Conservation (phyloP, 495 filamentous ascomycete species). For the Beverwykella pulmonaria region DNA sequence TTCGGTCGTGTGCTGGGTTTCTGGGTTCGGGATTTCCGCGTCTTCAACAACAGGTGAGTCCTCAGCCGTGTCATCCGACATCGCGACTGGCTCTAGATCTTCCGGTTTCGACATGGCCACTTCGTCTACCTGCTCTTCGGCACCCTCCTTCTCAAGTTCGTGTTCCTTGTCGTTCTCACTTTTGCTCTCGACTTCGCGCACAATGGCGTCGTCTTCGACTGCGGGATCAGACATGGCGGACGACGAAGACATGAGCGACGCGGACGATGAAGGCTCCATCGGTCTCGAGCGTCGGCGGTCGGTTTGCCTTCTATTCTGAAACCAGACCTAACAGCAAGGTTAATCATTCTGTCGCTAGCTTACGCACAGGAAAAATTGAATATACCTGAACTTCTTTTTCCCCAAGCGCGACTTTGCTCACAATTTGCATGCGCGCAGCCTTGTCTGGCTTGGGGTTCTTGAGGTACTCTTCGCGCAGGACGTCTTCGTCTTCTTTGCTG, state of each 20-base stretch:
- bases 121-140: background rate
- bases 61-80: background rate
- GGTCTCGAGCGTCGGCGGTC: slow-evolving; percentile 88
- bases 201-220: slow-evolving; percentile 19
- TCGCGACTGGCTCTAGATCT: background rate
- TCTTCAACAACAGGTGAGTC: background rate
- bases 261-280: slow-evolving; percentile 45
- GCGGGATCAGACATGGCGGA: slow-evolving; percentile 35
- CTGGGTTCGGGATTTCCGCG: background rate
- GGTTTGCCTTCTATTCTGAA: slow-evolving; percentile 96
- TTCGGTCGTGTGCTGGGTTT: slow-evolving; percentile 20
- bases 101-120: background rate
- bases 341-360: slow-evolving; percentile 18
- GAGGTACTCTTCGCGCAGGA: slow-evolving; percentile 86
- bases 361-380: slow-evolving; percentile 1
- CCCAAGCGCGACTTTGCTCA: slow-evolving; percentile 80
- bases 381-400: slow-evolving; percentile 98
- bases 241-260: slow-evolving; percentile 68
- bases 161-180: background rate
- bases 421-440: slow-evolving; percentile 77
- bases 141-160: background rate
- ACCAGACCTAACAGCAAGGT: slow-evolving; percentile 80
- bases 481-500: slow-evolving; percentile 74
- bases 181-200: slow-evolving; percentile 8
- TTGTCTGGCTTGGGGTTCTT: slow-evolving; percentile 92